Conservation (phyloP, 2,329 filamentous ascomycete genomes). For the Pseudogymnoascus sp. region DNA sequence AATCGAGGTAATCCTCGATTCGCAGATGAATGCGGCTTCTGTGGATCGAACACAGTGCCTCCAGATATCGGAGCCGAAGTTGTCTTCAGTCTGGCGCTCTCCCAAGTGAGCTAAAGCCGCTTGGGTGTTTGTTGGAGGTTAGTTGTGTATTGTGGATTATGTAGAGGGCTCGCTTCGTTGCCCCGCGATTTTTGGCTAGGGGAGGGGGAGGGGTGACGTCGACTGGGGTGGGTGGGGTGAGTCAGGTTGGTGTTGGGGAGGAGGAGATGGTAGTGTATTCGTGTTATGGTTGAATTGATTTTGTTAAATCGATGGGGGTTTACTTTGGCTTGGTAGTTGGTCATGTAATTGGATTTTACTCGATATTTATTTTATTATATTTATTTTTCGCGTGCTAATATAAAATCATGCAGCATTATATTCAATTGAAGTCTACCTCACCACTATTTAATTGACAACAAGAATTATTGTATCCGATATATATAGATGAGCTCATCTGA, state of each 20-base stretch:
- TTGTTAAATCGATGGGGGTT: not conserved
- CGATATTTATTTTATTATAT: not conserved
- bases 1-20: conserved; percentile 10
- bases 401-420: not conserved
- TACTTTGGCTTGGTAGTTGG: not conserved
- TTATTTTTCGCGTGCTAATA: not conserved
- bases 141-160: not conserved
- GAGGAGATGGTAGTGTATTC: not conserved
- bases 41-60: conserved; percentile 16
- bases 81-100: conserved; percentile 15
- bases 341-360: not conserved
- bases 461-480: not conserved
- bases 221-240: not conserved
- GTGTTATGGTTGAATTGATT: not conserved
- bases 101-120: conserved; percentile 16
- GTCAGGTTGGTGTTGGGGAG: not conserved
- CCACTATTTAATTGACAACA: not conserved
- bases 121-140: not conserved
- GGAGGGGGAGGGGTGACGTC: not conserved
- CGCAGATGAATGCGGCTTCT: conserved; percentile 14
- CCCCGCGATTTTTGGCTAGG: not conserved
- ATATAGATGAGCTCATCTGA: not conserved
- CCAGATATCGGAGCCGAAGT: conserved; percentile 12
- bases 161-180: not conserved
- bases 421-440: not conserved